phyloP scores from a whole-genome alignment of 179 eudicot genomes.

The Monotropa hypopitys region DNA sequence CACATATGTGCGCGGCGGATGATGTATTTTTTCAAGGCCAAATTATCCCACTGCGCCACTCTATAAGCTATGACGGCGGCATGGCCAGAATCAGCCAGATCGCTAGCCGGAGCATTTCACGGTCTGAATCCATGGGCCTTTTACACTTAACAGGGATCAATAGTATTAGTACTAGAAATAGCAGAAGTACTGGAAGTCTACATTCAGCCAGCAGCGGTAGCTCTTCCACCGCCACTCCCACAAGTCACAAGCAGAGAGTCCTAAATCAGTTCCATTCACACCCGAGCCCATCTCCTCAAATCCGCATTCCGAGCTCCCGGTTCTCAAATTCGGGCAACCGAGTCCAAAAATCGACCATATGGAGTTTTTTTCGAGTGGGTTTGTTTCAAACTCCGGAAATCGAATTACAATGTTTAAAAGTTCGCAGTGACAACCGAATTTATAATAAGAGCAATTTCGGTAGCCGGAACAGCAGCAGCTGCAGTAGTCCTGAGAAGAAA shows the following conservation, averaged over 20 bases:
- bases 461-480: conserved; percentile 7
- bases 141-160: conserved; percentile 8
- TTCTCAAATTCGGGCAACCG: background rate
- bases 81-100: conserved; percentile 7
- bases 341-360: conserved; percentile 26
- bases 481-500: background rate
- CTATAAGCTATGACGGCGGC: conserved; percentile 46
- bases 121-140: conserved; percentile 56
- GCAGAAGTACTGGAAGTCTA: conserved; percentile 41
- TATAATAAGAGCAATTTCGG: conserved; percentile 12
- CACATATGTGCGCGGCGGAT: conserved; percentile 74
- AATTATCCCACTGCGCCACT: conserved; percentile 63
- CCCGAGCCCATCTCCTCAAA: conserved; percentile 59
- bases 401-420: conserved; percentile 35
- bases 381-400: conserved; percentile 54
- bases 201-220: conserved; percentile 43
- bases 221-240: conserved; percentile 7
- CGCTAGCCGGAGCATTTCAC: conserved; percentile 16
- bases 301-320: conserved; percentile 17
- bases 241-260: conserved; percentile 9
- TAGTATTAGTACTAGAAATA: conserved; percentile 24
- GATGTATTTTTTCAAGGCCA: conserved; percentile 68
- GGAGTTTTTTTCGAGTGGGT: conserved; percentile 52
- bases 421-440: conserved; percentile 24
- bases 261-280: conserved; percentile 63